These are phyloP conservation scores for Ensete glaucum DNA, from an alignment of 176 grass and related monocot species.

Conservation along the genomic window DNA sequence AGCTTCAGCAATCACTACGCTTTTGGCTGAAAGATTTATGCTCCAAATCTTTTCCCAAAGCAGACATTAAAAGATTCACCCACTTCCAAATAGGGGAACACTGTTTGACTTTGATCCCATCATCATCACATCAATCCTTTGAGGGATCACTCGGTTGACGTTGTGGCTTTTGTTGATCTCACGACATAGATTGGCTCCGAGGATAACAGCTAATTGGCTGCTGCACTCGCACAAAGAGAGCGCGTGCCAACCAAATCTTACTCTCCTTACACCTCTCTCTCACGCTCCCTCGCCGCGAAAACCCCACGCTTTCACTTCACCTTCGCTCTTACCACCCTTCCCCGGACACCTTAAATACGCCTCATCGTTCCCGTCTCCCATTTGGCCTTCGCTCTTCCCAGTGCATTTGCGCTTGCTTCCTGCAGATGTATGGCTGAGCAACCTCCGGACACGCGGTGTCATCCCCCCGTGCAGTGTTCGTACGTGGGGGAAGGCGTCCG, in stretches of 20 bases:
- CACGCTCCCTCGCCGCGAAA: conserved; percentile 18
- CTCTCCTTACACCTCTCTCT: not conserved
- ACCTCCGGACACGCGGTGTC: not conserved
- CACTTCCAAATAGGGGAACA: too few species aligned
- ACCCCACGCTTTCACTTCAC: conserved; percentile 35
- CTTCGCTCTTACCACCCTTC: conserved; percentile 9
- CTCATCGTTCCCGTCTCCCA: not conserved
- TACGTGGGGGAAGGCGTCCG: not conserved
- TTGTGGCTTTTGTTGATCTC: too few species aligned
- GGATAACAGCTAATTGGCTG: too few species aligned
- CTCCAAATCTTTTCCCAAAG: too few species aligned
- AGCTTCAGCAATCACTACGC: too few species aligned
- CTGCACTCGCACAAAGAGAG: too few species aligned
- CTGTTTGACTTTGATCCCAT: too few species aligned
- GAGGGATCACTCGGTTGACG: too few species aligned
- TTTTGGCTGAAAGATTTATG: too few species aligned
- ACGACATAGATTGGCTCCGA: too few species aligned
- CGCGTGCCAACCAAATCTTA: not conserved
- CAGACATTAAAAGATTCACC: too few species aligned
- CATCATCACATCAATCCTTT: too few species aligned
- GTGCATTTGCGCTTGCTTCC: not conserved
- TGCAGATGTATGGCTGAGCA: not conserved
- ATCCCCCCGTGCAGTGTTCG: not conserved
- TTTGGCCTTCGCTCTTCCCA: not conserved
- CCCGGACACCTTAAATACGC: not conserved